A percentile compares a stretch with the other conserved stretches of the same genome.
phyloP scores from a whole-genome alignment of 1,284 basidiomycete genomes.

The Tranzscheliella williamsii region DNA sequence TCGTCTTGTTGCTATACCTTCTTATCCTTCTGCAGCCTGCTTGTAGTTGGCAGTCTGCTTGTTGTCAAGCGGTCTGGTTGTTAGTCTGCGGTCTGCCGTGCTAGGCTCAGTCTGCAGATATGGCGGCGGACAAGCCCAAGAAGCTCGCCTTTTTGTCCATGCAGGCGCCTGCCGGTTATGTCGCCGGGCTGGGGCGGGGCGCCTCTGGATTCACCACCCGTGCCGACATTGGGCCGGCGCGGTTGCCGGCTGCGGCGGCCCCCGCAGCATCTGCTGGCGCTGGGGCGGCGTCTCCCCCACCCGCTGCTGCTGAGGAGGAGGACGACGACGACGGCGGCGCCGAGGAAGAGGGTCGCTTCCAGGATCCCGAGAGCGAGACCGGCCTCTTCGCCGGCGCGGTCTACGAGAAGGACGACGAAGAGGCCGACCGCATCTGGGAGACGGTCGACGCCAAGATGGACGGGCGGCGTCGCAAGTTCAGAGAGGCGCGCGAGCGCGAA shows the following conservation, averaged over 20 bases:
- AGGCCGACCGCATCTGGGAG: slow-evolving; percentile 94
- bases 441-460: slow-evolving; percentile 88
- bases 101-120: too few relatives aligned
- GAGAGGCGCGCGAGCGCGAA: slow-evolving; percentile 75
- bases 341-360: slow-evolving; percentile 82
- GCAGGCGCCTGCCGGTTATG: slow-evolving; percentile 58
- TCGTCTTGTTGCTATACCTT: too few relatives aligned
- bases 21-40: too few relatives aligned
- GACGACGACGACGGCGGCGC: slow-evolving; percentile 71
- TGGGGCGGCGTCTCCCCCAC: slow-evolving; percentile 8
- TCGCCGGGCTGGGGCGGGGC: slow-evolving; percentile 60
- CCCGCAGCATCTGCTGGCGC: slow-evolving; percentile 4
- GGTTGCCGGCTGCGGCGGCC: slow-evolving; percentile 70
- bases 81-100: too few relatives aligned
- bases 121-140: slow-evolving; percentile 41
- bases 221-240: slow-evolving; percentile 96
- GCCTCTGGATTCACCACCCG: slow-evolving; percentile 98
- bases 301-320: slow-evolving; percentile 17
- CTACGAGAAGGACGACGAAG: slow-evolving; percentile 96
- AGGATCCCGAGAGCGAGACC: slow-evolving; percentile 96
- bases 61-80: too few relatives aligned
- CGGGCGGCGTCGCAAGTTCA: slow-evolving; percentile 75
- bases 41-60: too few relatives aligned
- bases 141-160: slow-evolving; percentile 55
- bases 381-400: slow-evolving; percentile 93